phyloP scores from a whole-genome alignment of 139 green algal genomes.

The Auxenochlorella protothecoides region DNA sequence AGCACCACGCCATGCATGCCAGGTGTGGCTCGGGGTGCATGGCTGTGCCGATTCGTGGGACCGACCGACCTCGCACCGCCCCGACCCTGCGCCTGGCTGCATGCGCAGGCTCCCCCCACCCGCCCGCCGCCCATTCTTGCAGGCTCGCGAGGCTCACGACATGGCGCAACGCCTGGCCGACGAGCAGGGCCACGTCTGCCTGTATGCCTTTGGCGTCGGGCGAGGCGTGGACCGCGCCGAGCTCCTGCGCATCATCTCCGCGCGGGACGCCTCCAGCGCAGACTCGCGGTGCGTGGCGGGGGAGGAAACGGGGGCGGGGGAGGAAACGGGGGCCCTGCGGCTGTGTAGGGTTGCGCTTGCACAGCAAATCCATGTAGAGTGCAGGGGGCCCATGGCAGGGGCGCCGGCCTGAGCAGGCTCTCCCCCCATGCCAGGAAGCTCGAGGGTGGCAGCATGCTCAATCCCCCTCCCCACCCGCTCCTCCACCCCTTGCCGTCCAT shows the following conservation, averaged over 20 bases:
- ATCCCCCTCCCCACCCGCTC: neutral
- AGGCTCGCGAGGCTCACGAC: slow-evolving; percentile 28
- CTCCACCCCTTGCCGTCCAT: neutral
- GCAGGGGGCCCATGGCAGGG: neutral
- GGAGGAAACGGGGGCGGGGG: neutral
- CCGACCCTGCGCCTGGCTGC: no score
- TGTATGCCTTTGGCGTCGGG: slow-evolving; percentile 64
- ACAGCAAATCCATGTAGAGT: neutral
- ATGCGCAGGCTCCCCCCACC: no score
- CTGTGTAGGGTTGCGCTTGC: neutral
- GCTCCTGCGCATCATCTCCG: slow-evolving; percentile 42
- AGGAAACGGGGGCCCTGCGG: neutral
- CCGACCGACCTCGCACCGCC: no score
- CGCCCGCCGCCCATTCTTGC: neutral
- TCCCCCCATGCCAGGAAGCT: neutral
- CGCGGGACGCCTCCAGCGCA: neutral
- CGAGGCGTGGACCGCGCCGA: slow-evolving; percentile 55
- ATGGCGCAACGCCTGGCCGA: slow-evolving; percentile 39
- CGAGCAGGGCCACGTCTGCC: slow-evolving; percentile 38
- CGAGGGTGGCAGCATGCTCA: slow-evolving; percentile 4
- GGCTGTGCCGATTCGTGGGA: no score
- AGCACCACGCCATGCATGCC: no score
- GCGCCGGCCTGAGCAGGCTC: neutral
- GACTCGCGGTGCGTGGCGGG: neutral
- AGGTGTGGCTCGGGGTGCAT: no score